Base-by-base conservation (phyloP, 306 rosid genomes). In the Castanea sativa region DNA sequence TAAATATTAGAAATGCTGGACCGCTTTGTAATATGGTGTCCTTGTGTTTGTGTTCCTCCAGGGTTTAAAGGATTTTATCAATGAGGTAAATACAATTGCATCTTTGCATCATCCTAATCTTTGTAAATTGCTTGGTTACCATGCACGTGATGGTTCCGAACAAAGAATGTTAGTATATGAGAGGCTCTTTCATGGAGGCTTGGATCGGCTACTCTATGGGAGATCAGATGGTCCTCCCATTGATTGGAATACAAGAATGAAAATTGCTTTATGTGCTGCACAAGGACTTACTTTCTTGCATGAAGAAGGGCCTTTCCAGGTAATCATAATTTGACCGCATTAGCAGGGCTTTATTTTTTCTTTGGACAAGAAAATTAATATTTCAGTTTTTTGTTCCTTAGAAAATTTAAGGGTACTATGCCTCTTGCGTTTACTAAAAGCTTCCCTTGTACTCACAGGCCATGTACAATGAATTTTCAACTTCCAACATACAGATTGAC, bases 261-360 rank as follows among this genome's bases (percentile, higher is more conserved):
- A 90, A 88, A 91, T 96, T 81, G 96, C 97, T 59, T 82, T 91
- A 67, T 91, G 93, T 71, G 96, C 99, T 75, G 98, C 99, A 19
- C 97, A 93, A 67, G 99, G 99, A 65, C 98, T 96, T 74, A 90
- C 97, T 55, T 96, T 96, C 88, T 88, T 96, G 92, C 99, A 96
- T 53, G 99, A 96, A 86, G 99, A 96, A 87, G 99, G 99, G 63
- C 99, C 99, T 80, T 96, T 96, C 87, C 99, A 96, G 99, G 99
- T 96, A 79, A 84, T 71, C 75, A 82, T 74, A 72, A 11, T 43
- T 78, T 5, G 32, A 30, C 67, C 1, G 9, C 45, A 23, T 33
- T 53, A 25, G 61, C 9, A 19, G 43, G 21, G 30, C 20, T 11
- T 20, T 11, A 12, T 60, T 60, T 23, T 27, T 8, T 14, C 30